phyloP scores from a whole-genome alignment of 2,329 filamentous ascomycete species.

The Pseudocercospora fuligena region DNA sequence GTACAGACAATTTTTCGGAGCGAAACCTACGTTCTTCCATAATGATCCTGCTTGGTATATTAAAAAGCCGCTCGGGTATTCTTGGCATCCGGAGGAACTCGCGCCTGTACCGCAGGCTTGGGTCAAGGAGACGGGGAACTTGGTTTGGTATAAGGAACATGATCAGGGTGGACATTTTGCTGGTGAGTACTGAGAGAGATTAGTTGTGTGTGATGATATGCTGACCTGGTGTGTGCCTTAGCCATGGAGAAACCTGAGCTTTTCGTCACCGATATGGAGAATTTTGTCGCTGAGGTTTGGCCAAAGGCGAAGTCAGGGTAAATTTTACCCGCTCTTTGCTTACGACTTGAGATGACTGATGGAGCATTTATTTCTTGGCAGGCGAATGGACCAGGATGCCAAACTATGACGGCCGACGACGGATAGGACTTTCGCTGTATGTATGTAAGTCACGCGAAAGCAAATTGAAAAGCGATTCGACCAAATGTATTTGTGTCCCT shows the following conservation, averaged over 20 bases:
- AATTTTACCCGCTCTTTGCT: not conserved
- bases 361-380: not conserved
- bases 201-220: not conserved
- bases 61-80: constrained; percentile 52
- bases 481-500: too few species aligned
- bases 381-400: not conserved
- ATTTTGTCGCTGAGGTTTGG: constrained; percentile 39
- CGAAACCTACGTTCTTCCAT: constrained; percentile 32
- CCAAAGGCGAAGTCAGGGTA: constrained; percentile 26
- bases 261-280: constrained; percentile 40
- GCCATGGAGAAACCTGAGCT: constrained; percentile 41
- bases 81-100: constrained; percentile 51
- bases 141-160: constrained; percentile 48
- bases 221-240: not conserved
- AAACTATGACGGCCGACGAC: not conserved
- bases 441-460: not conserved
- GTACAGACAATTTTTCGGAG: constrained; percentile 48
- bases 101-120: constrained; percentile 45
- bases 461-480: too few species aligned
- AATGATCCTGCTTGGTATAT: constrained; percentile 32
- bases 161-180: constrained; percentile 48
- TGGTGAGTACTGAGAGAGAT: not conserved
- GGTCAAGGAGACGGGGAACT: constrained; percentile 43
- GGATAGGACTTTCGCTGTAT: not conserved
- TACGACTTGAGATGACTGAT: not conserved